These are phyloP conservation scores for Chalciporus chontae DNA, from an alignment of 768 basidiomycete species.

Conservation along the genomic window DNA sequence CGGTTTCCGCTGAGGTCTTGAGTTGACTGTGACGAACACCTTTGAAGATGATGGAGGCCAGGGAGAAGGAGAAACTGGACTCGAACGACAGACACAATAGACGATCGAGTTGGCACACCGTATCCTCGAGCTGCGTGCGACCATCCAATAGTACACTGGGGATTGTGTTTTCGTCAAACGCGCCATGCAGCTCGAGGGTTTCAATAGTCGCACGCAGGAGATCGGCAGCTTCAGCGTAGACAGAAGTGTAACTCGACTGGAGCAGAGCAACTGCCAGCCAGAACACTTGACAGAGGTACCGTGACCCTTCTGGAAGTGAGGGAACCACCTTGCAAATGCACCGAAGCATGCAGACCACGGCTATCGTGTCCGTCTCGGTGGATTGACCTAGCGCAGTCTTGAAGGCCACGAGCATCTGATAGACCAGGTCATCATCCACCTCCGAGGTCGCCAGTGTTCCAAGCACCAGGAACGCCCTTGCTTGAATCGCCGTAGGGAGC, in stretches of 20 bases:
- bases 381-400: conserved; percentile 64
- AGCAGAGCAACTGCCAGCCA: conserved; percentile 87
- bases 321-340: conserved; percentile 79
- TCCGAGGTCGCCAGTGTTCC: conserved; percentile 80
- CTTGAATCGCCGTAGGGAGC: conserved; percentile 82
- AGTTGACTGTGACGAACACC: conserved; percentile 71
- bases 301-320: conserved; percentile 60
- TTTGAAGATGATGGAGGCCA: conserved; percentile 83
- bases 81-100: conserved; percentile 76
- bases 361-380: conserved; percentile 63
- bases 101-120: conserved; percentile 68
- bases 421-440: conserved; percentile 89
- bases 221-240: conserved; percentile 66
- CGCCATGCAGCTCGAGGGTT: conserved; percentile 56
- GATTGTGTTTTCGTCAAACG: conserved; percentile 54
- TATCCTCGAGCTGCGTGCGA: conserved; percentile 62
- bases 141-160: conserved; percentile 58
- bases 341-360: conserved; percentile 85
- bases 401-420: conserved; percentile 90
- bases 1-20: conserved; percentile 55
- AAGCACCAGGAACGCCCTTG: conserved; percentile 80
- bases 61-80: conserved; percentile 72
- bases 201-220: conserved; percentile 65
- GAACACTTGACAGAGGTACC: conserved; percentile 73
- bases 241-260: conserved; percentile 67